Base-by-base conservation (phyloP, 164 flowering plant genomes). In the Chimonanthus praecox region DNA sequence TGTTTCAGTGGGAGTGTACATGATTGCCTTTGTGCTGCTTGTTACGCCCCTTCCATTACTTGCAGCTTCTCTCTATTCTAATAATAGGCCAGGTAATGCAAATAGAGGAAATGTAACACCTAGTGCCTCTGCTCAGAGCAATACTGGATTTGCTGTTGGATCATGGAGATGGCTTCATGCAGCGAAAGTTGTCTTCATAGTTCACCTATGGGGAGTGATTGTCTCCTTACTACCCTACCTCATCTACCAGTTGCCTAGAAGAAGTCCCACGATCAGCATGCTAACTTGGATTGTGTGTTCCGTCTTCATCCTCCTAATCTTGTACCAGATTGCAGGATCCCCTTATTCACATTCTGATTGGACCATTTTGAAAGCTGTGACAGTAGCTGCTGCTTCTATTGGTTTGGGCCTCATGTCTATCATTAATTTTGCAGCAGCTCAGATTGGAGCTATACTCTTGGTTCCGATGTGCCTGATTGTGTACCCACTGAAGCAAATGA, bases 1-100 rank as follows among this genome's bases (percentile, higher is more conserved):
- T 73, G 94, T 93, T 7, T 95, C 98, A 11, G 98, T 95, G 10
- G 99, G 99, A 77, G 94, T 95, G 60, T 95, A 95, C 77, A 95
- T 93, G 97, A 90, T 95, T 73, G 83, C 93, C 64, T 92, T 95
- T 82, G 88, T 80, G 6, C 85, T 95, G 69, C 92, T 95, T 61
- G 74, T 93, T 69, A 88, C 89, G n/a, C 97, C 99, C 58, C 91
- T 95, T 66, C 99, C 99, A 9, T 65, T 93, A 51, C 88, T 86
- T 67, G 94, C 99, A 20, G 98, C 99, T 54, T 80, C 97, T 73
- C 91, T 93, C 21, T 89, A 87, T 83, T 76, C 87, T 68, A 81
- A 81, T 72, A 79, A 49, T 71, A 76, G 67, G 44, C 46, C 49
- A 51, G 76, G 62, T 62, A 58, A 74, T 61, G 15, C 54, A 0